These are phyloP conservation scores for Solanum dulcamara DNA, from an alignment of 257 asterid species.

Conservation along the genomic window DNA sequence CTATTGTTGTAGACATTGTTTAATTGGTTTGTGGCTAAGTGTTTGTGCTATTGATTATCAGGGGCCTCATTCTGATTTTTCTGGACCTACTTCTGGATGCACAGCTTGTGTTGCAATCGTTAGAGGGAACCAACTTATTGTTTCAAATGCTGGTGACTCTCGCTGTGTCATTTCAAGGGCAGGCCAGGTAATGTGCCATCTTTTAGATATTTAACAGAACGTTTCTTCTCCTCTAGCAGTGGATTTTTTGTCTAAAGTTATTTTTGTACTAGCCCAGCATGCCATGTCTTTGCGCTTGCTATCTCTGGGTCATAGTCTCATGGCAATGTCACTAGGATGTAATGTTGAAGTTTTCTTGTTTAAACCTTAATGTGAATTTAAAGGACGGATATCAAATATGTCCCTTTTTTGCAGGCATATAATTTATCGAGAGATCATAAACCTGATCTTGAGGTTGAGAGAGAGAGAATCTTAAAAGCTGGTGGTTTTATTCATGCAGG, in stretches of 20 bases:
- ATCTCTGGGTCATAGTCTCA: not conserved
- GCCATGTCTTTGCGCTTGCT: not conserved
- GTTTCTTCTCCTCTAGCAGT: not conserved
- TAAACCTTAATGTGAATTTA: not conserved
- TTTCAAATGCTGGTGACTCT: constrained; percentile 98
- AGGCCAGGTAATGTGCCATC: constrained; percentile 59
- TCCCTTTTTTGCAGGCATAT: constrained; percentile 49
- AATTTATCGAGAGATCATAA: constrained; percentile 96
- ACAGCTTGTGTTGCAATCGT: constrained; percentile 88
- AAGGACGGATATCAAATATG: not conserved
- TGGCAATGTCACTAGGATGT: not conserved
- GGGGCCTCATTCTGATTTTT: constrained; percentile 97
- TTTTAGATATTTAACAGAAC: not conserved
- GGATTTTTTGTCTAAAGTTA: not conserved
- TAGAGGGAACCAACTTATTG: constrained; percentile 68
- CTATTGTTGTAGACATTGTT: not conserved
- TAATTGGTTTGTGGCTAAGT: not conserved
- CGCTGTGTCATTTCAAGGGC: constrained; percentile 96
- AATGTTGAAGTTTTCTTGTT: not conserved
- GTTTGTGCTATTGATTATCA: constrained; percentile 11
- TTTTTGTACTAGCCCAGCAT: not conserved
- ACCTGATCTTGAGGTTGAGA: constrained; percentile 89
- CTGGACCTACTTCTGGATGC: constrained; percentile 96
- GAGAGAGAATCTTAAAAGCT: constrained; percentile 80
- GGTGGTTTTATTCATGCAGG: constrained; percentile 97